Percentiles rank a stretch among this genome's conserved stretches.
These are phyloP conservation scores for Saccharum officinarum DNA, from an alignment of 176 grass and related monocot genomes.

Conservation along the genomic window DNA sequence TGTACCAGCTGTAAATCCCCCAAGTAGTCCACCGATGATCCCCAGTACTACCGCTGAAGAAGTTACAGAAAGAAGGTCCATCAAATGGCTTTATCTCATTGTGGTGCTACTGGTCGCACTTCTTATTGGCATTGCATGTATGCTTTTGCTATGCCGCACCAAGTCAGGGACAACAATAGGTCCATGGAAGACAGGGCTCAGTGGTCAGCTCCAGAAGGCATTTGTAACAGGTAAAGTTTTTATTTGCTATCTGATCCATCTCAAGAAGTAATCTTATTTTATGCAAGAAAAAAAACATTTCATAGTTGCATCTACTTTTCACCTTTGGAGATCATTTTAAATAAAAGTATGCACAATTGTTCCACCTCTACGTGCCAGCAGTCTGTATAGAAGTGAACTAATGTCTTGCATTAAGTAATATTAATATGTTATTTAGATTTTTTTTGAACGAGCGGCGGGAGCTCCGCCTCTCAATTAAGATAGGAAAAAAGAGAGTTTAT, in stretches of 20 bases:
- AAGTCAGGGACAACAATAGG: conserved; percentile 68
- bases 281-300: not conserved
- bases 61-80: conserved; percentile 26
- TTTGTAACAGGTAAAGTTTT: conserved; percentile 84
- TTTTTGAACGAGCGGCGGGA: too few relatives aligned
- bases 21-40: conserved; percentile 9
- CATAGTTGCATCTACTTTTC: not conserved
- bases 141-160: conserved; percentile 56
- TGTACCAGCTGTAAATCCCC: conserved; percentile 45
- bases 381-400: not conserved
- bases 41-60: conserved; percentile 11
- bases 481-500: too few relatives aligned
- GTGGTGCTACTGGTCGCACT: conserved; percentile 45
- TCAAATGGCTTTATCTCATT: conserved; percentile 57
- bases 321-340: not conserved
- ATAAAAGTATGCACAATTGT: not conserved
- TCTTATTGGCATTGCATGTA: conserved; percentile 43
- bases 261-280: conserved; percentile 8
- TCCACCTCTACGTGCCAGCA: not conserved
- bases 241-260: conserved; percentile 1
- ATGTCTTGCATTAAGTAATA: not conserved
- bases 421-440: not conserved
- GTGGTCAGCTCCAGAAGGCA: conserved; percentile 97
- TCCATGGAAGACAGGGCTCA: conserved; percentile 95
- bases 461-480: too few relatives aligned